phyloP scores from a whole-genome alignment of 768 basidiomycete species.

The Heimioporus sp. region DNA sequence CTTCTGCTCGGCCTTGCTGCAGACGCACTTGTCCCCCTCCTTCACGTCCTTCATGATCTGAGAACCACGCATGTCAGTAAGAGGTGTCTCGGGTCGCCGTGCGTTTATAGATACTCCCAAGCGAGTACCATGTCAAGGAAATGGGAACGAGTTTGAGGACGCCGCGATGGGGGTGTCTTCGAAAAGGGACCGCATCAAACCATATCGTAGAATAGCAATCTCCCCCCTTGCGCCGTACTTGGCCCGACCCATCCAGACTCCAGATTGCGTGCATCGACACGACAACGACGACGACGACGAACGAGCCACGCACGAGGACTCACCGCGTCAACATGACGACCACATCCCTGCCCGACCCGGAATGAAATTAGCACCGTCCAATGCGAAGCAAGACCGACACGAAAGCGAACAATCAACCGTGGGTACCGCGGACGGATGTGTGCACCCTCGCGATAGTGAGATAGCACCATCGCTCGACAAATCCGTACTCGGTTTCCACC shows the following conservation, averaged over 20 bases:
- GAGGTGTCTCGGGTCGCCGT: constrained; percentile 23
- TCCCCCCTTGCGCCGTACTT: constrained; percentile 5
- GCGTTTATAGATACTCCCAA: constrained; percentile 28
- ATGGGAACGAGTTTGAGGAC: constrained; percentile 22
- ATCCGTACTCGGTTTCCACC: constrained; percentile 14
- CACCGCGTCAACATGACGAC: constrained; percentile 61
- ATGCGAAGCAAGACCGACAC: background rate
- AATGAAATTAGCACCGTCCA: constrained; percentile 3
- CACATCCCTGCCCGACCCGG: constrained; percentile 57
- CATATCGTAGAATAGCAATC: constrained; percentile 22
- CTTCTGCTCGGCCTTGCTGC: constrained; percentile 20
- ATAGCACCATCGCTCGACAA: constrained; percentile 3
- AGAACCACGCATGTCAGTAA: constrained; percentile 18
- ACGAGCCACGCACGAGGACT: constrained; percentile 24
- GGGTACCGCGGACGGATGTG: constrained; percentile 14
- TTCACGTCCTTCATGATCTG: constrained; percentile 51
- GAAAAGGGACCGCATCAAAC: constrained; percentile 37
- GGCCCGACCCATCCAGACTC: constrained; percentile 16
- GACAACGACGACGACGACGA: constrained; percentile 3
- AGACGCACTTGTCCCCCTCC: constrained; percentile 49
- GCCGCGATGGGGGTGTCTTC: constrained; percentile 31
- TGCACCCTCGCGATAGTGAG: constrained; percentile 7
- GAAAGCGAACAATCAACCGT: background rate
- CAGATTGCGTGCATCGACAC: constrained; percentile 2
- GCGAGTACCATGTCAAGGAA: constrained; percentile 16